A percentile compares a stretch with the other conserved stretches of the same genome.
These are phyloP conservation scores for Penicillium paradoxum DNA, from an alignment of 495 filamentous ascomycete genomes.

Conservation along the genomic window DNA sequence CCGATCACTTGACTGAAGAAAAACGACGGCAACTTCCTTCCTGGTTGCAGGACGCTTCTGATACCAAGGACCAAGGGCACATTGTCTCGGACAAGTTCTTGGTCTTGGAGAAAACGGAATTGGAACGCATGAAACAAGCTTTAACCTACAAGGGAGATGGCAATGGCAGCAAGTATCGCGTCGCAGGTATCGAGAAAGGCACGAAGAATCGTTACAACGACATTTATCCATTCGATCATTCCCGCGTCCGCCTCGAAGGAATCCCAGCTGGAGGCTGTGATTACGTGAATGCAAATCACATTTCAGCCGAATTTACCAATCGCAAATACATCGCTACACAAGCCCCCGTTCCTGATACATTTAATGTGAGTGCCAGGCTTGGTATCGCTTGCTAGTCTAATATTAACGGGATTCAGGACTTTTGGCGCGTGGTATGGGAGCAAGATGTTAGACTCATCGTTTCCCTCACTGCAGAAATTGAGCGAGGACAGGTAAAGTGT, in stretches of 20 bases:
- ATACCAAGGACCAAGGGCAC: conserved; percentile 66
- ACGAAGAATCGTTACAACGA: conserved; percentile 96
- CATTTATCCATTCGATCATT: conserved; percentile 94
- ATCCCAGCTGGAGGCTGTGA: conserved; percentile 72
- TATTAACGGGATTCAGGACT: conserved; percentile 68
- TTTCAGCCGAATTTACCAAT: conserved; percentile 70
- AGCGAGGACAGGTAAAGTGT: conserved; percentile 92
- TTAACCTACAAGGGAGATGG: conserved; percentile 57
- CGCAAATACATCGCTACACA: conserved; percentile 95
- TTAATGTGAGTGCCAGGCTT: conserved; percentile 59
- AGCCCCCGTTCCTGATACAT: conserved; percentile 88
- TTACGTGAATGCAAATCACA: conserved; percentile 91
- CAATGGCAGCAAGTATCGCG: conserved; percentile 39
- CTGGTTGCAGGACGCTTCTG: conserved; percentile 71
- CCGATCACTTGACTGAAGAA: conserved; percentile 47
- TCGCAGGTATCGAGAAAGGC: conserved; percentile 93
- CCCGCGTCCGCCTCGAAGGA: conserved; percentile 73
- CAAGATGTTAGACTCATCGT: conserved; percentile 91
- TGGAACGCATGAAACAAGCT: conserved; percentile 87
- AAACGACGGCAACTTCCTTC: conserved; percentile 52
- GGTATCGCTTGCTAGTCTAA: neutral
- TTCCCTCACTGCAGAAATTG: conserved; percentile 92
- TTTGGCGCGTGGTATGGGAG: conserved; percentile 97
- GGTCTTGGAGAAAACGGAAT: conserved; percentile 75
- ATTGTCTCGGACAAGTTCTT: conserved; percentile 78